Conservation (phyloP, 495 filamentous ascomycete species). For the Echria macrotheca region DNA sequence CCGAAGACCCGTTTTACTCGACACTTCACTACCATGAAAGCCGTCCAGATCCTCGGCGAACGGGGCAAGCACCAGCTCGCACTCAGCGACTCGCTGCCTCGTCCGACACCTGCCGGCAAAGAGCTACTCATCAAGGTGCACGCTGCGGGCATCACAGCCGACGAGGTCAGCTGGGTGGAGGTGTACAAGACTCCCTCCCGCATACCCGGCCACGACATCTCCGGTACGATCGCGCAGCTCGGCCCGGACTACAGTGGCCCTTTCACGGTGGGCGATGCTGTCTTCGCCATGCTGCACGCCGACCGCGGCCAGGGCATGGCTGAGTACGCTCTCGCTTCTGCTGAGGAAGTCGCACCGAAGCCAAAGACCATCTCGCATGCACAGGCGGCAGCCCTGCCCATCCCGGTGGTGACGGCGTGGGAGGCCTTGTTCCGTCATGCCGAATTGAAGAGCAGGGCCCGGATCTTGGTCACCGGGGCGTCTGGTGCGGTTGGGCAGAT, state of each 20-base stretch:
- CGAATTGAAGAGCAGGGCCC: conserved; percentile 16
- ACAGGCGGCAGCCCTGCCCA: conserved; percentile 50
- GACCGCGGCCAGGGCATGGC: conserved; percentile 46
- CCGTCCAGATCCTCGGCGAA: conserved; percentile 15
- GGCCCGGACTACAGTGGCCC: conserved; percentile 36
- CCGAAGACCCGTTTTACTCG: too few species aligned
- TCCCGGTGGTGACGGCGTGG: conserved; percentile 54
- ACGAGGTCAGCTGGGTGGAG: conserved; percentile 46
- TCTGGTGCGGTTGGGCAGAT: conserved; percentile 48
- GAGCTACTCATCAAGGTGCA: conserved; percentile 53
- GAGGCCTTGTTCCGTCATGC: conserved; percentile 45
- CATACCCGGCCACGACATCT: conserved; percentile 52
- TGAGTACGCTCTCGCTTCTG: conserved; percentile 45
- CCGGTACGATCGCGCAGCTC: conserved; percentile 47
- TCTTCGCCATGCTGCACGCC: conserved; percentile 48
- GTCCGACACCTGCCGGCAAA: conserved; percentile 17
- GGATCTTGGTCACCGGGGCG: conserved; percentile 51
- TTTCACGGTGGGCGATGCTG: conserved; percentile 47
- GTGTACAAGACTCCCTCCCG: conserved; percentile 17
- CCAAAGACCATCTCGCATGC: conserved; percentile 41
- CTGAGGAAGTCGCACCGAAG: conserved; percentile 46
- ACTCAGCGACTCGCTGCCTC: conserved; percentile 12
- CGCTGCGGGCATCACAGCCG: conserved; percentile 48
- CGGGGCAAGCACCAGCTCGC: not conserved
- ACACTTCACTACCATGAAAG: conserved; percentile 15